Evolutionary conservation across 805 yeast species (phyloP).

Genomic region (Komagataella mondaviorum): DNA sequence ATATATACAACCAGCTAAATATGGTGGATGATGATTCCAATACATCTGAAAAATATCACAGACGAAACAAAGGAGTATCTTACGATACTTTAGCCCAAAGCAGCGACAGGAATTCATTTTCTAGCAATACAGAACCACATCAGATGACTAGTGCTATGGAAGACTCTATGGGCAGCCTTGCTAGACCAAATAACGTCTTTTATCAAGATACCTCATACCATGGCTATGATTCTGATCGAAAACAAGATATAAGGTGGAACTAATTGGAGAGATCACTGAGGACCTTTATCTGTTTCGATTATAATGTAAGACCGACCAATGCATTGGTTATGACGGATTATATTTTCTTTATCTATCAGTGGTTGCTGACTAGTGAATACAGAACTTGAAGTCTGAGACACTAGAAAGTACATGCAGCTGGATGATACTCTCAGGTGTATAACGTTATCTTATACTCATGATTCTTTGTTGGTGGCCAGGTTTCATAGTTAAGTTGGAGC

Average conservation of each 20-base stretch:
- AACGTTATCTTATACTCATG: no score
- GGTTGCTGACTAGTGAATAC: background rate
- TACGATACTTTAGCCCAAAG: background rate
- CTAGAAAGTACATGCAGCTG: background rate
- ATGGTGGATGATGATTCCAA: background rate
- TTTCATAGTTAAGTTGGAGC: no score
- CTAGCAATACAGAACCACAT: background rate
- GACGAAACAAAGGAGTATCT: background rate
- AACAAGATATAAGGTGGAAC: background rate
- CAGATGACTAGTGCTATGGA: background rate
- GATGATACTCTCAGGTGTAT: no score
- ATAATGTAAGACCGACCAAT: background rate
- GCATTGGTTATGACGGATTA: no score
- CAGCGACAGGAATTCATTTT: background rate
- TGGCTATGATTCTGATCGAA: background rate
- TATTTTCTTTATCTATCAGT: background rate
- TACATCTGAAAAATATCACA: background rate
- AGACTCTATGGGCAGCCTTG: background rate
- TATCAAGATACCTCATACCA: background rate
- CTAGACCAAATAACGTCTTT: background rate
- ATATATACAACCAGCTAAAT: conserved; percentile 16
- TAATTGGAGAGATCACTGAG: background rate
- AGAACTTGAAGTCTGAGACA: background rate
- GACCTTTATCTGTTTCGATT: background rate
- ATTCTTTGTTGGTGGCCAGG: no score